Evolutionary conservation across 352 stramenopile genomes (phyloP).

Genomic region (Phytophthora crassamura): DNA sequence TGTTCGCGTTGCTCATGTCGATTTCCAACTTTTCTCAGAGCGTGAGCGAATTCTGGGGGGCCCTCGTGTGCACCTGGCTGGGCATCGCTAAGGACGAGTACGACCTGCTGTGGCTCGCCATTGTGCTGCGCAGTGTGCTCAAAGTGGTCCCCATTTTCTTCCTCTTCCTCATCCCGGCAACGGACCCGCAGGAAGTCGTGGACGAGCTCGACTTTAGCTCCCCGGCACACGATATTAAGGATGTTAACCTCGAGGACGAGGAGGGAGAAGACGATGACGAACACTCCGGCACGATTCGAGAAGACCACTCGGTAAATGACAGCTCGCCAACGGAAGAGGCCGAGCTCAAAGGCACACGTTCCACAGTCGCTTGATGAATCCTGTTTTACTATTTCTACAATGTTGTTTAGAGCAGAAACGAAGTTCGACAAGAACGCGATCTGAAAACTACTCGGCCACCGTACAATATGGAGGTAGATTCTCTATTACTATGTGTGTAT

Average conservation of each 20-base stretch:
- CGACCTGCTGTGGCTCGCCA: constrained; percentile 91
- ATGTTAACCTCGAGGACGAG: constrained; percentile 15
- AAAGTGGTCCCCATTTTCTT: constrained; percentile 94
- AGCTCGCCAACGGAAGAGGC: constrained; percentile 38
- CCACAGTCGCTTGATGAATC: constrained; percentile 28
- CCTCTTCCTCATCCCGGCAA: constrained; percentile 78
- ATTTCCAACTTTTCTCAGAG: constrained; percentile 96
- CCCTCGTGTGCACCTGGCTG: constrained; percentile 88
- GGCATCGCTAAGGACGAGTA: constrained; percentile 93
- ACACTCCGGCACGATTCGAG: constrained; percentile 45
- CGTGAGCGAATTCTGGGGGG: constrained; percentile 93
- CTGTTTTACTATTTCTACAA: constrained; percentile 25
- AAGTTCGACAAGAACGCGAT: constrained; percentile 2
- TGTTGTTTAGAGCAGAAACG: constrained; percentile 21
- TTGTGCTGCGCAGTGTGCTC: constrained; percentile 90
- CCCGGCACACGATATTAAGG: constrained; percentile 21
- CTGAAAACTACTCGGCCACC: constrained; percentile 23
- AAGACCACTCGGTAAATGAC: constrained; percentile 53
- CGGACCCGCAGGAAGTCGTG: constrained; percentile 81
- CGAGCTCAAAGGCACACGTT: constrained; percentile 26
- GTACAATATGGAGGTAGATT: constrained; percentile 34
- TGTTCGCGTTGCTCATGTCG: constrained; percentile 98
- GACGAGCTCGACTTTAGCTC: constrained; percentile 69
- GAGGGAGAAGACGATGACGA: constrained; percentile 40
- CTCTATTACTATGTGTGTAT: constrained; percentile 30